Base-by-base conservation (phyloP, 1,139 yeast species). In the Entelexis sorbosivorans region DNA sequence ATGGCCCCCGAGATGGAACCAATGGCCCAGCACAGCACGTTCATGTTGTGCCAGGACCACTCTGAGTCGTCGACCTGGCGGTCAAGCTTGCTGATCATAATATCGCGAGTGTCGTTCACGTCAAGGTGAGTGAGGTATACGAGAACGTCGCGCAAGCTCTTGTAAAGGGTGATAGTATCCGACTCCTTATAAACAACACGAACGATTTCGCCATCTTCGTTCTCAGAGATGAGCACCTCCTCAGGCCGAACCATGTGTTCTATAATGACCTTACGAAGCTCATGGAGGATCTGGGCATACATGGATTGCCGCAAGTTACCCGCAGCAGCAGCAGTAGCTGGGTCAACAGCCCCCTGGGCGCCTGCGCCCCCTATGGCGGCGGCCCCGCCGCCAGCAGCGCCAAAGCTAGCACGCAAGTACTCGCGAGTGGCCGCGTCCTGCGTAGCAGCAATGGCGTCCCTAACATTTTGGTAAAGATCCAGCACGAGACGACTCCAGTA, bases 1-100 rank as follows among this genome's bases (percentile, higher is more conserved):
- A 91, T 91, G 1, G 98, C 87, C 66, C 98, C 98, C 3, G 96
- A 87, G 56, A 93, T 91, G 16, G 97, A 89, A 55, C 99, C 99
- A 67, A 91, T 93, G 7, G 99, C 99, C 99, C 99, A 91, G 73
- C 98, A 91, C 59, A 91, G 73, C 1, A 97, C 91, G 67, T 91
- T 91, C 62, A 91, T 84, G 65, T 89, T 91, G 67, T 88, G 93
- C 97, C 98, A 91, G 34, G 97, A 89, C 99, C 99, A 91, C 70
- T 93, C 98, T 55, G 85, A 75, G 52, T 93, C 98, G 68, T 91
- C 98, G 52, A 89, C 82, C 72, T 91, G 98, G 63, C 83, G 79
- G 3, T 93, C 83, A 58, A 91, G 76, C 69, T 93, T 91, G 57
- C 82, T 87, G 56, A 81, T 82, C 97, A 91, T 88, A 61, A 91